Conservation (phyloP, 179 eudicot genomes). For the Nepenthes alata region DNA sequence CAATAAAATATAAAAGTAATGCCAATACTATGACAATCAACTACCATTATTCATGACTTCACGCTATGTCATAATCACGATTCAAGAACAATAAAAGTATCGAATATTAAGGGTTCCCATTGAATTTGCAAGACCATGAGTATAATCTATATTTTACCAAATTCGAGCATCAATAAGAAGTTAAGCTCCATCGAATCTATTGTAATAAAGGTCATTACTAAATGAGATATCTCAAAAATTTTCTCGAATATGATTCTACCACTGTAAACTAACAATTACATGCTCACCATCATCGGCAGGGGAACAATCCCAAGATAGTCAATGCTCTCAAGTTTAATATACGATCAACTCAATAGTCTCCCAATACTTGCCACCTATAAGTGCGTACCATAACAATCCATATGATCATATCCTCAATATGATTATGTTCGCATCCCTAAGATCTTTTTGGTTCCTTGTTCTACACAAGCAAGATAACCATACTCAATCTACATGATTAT, state of each 20-base stretch:
- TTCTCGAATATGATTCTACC: too few relatives aligned
- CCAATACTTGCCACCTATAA: neutral
- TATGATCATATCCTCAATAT: neutral
- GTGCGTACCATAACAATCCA: neutral
- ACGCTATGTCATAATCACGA: neutral
- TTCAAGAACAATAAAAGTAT: too few relatives aligned
- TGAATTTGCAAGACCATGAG: neutral
- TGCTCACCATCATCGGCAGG: neutral
- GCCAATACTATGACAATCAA: neutral
- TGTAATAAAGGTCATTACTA: too few relatives aligned
- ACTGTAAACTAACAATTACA: too few relatives aligned
- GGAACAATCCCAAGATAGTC: neutral
- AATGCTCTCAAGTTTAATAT: too few relatives aligned
- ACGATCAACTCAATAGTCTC: neutral
- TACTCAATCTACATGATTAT: too few relatives aligned
- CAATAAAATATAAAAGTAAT: neutral
- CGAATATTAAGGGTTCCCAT: too few relatives aligned
- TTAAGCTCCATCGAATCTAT: neutral
- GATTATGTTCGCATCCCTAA: too few relatives aligned
- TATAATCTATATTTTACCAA: neutral
- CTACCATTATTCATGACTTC: neutral
- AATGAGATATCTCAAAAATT: too few relatives aligned
- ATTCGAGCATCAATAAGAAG: too few relatives aligned
- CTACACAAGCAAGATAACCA: too few relatives aligned
- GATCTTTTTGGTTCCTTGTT: too few relatives aligned